Conservation (phyloP, 495 filamentous ascomycete species). For the Lasiosphaeria miniovina region DNA sequence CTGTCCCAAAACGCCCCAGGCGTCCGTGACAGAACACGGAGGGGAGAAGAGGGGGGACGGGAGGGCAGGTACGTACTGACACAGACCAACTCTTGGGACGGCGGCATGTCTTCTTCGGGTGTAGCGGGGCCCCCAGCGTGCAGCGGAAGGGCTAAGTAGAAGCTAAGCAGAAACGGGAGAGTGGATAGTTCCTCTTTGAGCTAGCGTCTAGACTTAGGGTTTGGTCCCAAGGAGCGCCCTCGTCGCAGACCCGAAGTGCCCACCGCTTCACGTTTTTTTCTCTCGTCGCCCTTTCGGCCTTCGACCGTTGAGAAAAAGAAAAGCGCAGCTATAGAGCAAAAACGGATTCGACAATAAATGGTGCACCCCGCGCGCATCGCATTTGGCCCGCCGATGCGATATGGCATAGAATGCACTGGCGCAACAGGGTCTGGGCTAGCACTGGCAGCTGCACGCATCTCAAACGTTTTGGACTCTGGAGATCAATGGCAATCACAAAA, state of each 20-base stretch:
- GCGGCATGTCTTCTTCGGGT: conserved; percentile 29
- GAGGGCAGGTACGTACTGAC: conserved; percentile 16
- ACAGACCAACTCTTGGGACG: conserved; percentile 28
- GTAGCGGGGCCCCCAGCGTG: conserved; percentile 23
- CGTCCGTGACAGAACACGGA: conserved; percentile 22
- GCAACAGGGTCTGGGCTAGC: background rate
- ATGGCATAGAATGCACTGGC: conserved; percentile 3
- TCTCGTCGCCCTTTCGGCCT: too few relatives aligned
- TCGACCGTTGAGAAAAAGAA: too few relatives aligned
- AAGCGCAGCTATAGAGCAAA: background rate
- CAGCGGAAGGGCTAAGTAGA: conserved; percentile 24
- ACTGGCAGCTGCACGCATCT: conserved; percentile 19
- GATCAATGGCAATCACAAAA: conserved; percentile 31
- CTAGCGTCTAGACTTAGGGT: conserved; percentile 14
- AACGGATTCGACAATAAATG: conserved; percentile 1
- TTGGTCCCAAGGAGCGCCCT: conserved; percentile 7
- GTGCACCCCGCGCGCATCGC: background rate
- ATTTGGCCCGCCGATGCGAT: background rate
- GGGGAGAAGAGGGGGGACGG: too few relatives aligned
- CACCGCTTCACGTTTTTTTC: too few relatives aligned
- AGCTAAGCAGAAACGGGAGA: background rate
- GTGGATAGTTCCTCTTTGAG: conserved; percentile 9
- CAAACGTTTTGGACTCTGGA: conserved; percentile 31
- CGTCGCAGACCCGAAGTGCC: too few relatives aligned
- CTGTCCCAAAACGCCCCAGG: conserved; percentile 30